phyloP scores from a whole-genome alignment of 2,329 filamentous ascomycete genomes.

The Aspergillus cejpii region DNA sequence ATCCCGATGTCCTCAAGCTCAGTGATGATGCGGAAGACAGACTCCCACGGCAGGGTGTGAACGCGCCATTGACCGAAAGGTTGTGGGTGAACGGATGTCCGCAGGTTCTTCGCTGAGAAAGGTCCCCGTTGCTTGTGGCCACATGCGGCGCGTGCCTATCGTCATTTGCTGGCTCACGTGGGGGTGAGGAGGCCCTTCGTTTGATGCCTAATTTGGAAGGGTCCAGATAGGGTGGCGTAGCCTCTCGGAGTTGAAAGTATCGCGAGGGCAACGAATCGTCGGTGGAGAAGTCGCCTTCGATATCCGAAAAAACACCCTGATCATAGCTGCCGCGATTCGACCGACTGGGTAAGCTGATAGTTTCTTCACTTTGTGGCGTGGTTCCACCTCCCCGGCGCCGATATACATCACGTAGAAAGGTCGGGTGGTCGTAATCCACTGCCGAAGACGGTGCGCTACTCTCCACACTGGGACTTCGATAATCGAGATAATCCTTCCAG shows the following conservation, averaged over 20 bases:
- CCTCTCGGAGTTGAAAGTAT: constrained; percentile 36
- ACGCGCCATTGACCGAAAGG: constrained; percentile 49
- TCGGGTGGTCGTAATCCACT: constrained; percentile 37
- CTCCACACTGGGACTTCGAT: constrained; percentile 41
- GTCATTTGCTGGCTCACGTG: constrained; percentile 45
- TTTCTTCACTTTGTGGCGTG: constrained; percentile 45
- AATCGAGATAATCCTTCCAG: constrained; percentile 40
- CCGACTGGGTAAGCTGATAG: constrained; percentile 44
- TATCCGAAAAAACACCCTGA: constrained; percentile 49
- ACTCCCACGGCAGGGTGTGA: constrained; percentile 54
- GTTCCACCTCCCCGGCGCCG: constrained; percentile 47
- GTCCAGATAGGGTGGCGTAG: constrained; percentile 33
- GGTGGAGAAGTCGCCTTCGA: constrained; percentile 38
- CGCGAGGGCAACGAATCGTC: constrained; percentile 35
- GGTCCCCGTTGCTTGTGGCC: constrained; percentile 43
- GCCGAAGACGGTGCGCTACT: constrained; percentile 36
- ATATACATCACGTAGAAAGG: constrained; percentile 27
- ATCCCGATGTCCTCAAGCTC: constrained; percentile 52
- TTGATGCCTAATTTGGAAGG: constrained; percentile 52
- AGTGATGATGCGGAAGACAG: constrained; percentile 60
- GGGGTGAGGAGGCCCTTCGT: constrained; percentile 58
- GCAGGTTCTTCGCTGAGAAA: constrained; percentile 50
- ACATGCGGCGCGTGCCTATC: constrained; percentile 32
- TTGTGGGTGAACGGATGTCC: constrained; percentile 50
- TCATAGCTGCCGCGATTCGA: constrained; percentile 59